phyloP scores from a whole-genome alignment of 129 eudicot species.

The Apium graveolens region DNA sequence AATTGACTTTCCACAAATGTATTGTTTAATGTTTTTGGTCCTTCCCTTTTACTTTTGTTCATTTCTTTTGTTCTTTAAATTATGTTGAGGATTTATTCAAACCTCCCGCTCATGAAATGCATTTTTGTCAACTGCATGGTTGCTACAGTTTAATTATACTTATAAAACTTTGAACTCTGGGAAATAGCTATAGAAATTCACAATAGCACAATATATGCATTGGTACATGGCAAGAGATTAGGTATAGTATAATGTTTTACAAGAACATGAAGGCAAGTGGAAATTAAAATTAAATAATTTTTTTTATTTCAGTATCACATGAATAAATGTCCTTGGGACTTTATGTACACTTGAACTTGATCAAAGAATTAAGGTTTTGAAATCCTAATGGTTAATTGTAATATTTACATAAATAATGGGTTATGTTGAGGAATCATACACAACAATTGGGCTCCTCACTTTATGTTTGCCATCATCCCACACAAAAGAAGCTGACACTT shows the following conservation, averaged over 20 bases:
- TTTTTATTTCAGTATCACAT: neutral
- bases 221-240: too few relatives aligned
- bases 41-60: too few relatives aligned
- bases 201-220: neutral
- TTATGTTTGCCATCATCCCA: constrained; percentile 22
- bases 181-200: neutral
- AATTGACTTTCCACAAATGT: too few relatives aligned
- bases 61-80: too few relatives aligned
- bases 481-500: constrained; percentile 13
- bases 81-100: too few relatives aligned
- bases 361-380: neutral
- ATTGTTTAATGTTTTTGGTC: too few relatives aligned
- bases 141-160: neutral
- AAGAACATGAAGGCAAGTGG: neutral
- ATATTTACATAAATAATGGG: neutral
- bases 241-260: neutral
- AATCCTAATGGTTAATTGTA: neutral
- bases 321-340: neutral
- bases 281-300: neutral
- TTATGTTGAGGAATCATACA: constrained; percentile 10
- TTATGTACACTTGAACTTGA: constrained; percentile 14
- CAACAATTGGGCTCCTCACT: constrained; percentile 24
- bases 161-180: too few relatives aligned
- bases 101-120: neutral
- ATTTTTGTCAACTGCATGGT: neutral